Conservation (phyloP, 2,329 filamentous ascomycete species). For the Penicillium sp. region DNA sequence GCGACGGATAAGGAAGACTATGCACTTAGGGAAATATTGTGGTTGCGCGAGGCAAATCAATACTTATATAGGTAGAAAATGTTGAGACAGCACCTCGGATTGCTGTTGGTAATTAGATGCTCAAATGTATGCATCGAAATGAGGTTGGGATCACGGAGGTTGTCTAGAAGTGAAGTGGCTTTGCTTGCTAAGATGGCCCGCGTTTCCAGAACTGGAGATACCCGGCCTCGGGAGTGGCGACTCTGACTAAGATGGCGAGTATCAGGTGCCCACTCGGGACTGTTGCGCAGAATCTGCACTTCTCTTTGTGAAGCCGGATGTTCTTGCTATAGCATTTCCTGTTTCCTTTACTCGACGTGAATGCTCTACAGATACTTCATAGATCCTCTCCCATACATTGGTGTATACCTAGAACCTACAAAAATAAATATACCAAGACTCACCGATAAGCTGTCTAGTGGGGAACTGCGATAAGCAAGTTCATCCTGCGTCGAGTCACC, state of each 20-base stretch:
- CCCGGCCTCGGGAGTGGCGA: neutral
- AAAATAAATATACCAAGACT: neutral
- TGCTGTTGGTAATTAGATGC: neutral
- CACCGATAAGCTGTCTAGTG: constrained; percentile 1
- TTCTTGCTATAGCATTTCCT: no score
- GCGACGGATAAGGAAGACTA: neutral
- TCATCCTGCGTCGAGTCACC: constrained; percentile 14
- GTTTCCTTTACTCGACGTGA: no score
- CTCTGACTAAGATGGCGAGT: constrained; percentile 2
- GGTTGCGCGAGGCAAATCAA: neutral
- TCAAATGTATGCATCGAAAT: neutral
- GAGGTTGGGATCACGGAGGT: neutral
- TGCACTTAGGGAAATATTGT: neutral
- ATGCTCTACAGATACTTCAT: no score
- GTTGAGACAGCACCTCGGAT: neutral
- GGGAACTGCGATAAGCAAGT: constrained; percentile 17
- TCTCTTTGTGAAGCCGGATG: neutral
- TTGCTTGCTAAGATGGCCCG: neutral
- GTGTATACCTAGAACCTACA: no score
- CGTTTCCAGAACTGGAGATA: no score
- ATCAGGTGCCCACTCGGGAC: no score
- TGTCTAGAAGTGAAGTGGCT: neutral
- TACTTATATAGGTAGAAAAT: neutral
- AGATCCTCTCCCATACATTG: no score
- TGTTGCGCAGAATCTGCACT: neutral